These are phyloP conservation scores for Phytophthora kernoviae DNA, from an alignment of 352 stramenopile species.

Conservation along the genomic window DNA sequence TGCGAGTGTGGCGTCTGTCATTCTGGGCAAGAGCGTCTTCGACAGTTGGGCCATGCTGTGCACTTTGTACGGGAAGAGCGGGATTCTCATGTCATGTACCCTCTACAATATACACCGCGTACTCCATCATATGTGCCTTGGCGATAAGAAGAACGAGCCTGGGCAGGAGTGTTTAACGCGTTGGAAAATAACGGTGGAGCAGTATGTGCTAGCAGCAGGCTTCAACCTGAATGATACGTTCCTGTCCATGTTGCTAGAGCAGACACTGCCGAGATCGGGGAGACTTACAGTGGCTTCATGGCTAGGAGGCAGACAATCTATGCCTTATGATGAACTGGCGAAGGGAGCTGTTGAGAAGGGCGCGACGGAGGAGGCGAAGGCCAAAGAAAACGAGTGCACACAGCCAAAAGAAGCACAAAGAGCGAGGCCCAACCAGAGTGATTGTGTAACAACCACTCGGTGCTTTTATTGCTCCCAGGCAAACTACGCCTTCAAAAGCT, in stretches of 20 bases:
- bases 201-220: conserved; percentile 24
- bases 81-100: background rate
- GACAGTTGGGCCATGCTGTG: conserved; percentile 31
- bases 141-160: conserved; percentile 25
- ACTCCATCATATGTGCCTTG: conserved; percentile 22
- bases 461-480: conserved; percentile 28
- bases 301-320: conserved; percentile 20
- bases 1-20: conserved; percentile 19
- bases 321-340: conserved; percentile 26
- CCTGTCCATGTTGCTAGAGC: conserved; percentile 24
- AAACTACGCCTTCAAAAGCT: conserved; percentile 15
- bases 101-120: conserved; percentile 32
- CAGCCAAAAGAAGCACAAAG: conserved; percentile 2
- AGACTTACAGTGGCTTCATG: conserved; percentile 11
- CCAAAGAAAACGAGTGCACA: background rate
- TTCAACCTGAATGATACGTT: conserved; percentile 19
- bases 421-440: background rate
- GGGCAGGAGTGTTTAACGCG: conserved; percentile 18
- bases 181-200: conserved; percentile 22
- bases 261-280: conserved; percentile 23
- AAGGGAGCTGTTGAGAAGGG: conserved; percentile 19
- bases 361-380: background rate
- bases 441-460: too few relatives aligned
- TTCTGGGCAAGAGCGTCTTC: conserved; percentile 33
- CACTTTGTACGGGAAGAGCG: conserved; percentile 16